Percentiles rank a stretch among this genome's conserved stretches.
Conservation (phyloP, 2,329 filamentous ascomycete species). For the Cladophialophora yegresii region DNA sequence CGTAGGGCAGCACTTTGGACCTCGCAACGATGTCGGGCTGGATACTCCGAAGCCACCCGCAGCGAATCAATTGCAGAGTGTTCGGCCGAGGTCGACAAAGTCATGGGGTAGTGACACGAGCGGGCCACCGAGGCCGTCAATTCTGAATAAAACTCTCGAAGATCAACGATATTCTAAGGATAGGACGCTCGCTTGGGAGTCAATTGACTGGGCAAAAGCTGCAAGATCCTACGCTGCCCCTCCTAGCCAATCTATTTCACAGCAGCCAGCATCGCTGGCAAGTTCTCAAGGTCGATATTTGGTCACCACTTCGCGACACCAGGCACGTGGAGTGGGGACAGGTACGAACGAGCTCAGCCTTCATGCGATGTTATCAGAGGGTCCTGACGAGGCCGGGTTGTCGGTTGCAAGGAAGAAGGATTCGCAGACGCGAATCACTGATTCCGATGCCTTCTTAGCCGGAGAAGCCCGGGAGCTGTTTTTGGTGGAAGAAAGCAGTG, state of each 20-base stretch:
- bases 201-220: neutral
- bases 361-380: constrained; percentile 11
- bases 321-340: neutral
- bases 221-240: neutral
- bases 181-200: neutral
- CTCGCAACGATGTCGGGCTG: neutral
- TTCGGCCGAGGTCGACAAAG: neutral
- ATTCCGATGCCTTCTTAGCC: constrained; percentile 31
- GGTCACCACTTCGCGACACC: neutral
- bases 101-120: neutral
- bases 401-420: constrained; percentile 12
- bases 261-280: neutral
- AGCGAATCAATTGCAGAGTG: neutral
- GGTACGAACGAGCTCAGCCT: neutral
- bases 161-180: neutral
- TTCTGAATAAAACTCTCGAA: neutral
- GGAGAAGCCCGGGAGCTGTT: constrained; percentile 34
- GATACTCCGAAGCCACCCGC: neutral
- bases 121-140: neutral
- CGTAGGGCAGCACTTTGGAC: neutral
- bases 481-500: constrained; percentile 19
- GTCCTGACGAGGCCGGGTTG: constrained; percentile 3
- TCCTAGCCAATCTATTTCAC: neutral
- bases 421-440: neutral
- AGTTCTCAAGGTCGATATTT: neutral